Conservation (phyloP, 2,329 filamentous ascomycete genomes). For the Epichloe amarillans region DNA sequence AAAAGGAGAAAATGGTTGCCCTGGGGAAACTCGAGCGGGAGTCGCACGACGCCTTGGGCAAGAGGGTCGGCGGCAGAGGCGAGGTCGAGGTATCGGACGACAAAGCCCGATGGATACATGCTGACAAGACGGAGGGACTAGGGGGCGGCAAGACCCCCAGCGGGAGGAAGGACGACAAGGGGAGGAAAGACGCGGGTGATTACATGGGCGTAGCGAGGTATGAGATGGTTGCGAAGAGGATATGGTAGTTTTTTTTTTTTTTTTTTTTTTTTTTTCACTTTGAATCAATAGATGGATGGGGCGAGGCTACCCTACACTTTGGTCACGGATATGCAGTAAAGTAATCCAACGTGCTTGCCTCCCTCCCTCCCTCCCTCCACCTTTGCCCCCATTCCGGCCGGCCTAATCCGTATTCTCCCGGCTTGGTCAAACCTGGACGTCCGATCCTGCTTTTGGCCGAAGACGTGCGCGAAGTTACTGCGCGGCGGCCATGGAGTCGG, state of each 20-base stretch:
- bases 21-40: constrained; percentile 34
- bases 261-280: no score
- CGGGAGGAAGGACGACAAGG: constrained; percentile 36
- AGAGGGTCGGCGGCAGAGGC: constrained; percentile 68
- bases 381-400: no score
- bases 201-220: constrained; percentile 64
- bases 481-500: no score
- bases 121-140: constrained; percentile 64
- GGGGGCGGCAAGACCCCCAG: constrained; percentile 38
- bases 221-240: constrained; percentile 92
- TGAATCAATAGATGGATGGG: no score
- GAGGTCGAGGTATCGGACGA: constrained; percentile 84
- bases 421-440: no score
- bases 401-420: no score
- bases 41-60: constrained; percentile 55
- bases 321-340: no score
- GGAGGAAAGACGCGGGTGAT: constrained; percentile 32
- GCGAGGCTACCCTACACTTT: no score
- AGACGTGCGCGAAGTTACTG: no score
- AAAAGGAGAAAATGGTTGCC: constrained; percentile 42
- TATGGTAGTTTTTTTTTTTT: constrained; percentile 62
- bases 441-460: no score
- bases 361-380: no score
- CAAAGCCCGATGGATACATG: constrained; percentile 72
- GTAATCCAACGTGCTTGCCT: no score